A percentile compares a stretch with the other conserved stretches of the same genome.
Conservation (phyloP, 768 basidiomycete genomes). For the Naganishia randhawae region DNA sequence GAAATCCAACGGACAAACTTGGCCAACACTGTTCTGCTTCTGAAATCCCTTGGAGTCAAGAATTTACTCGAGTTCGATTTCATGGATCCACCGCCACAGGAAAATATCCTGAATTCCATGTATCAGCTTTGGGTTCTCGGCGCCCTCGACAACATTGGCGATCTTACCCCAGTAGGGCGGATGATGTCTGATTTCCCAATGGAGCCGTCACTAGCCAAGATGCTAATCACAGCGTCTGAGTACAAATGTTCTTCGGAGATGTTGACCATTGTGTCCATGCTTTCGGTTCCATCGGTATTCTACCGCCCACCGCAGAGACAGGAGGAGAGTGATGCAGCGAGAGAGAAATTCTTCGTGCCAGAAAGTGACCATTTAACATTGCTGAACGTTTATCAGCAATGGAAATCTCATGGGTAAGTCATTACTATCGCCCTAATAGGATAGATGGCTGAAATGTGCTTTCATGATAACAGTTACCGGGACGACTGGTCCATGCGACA, state of each 20-base stretch:
- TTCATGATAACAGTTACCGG: slow-evolving; percentile 60
- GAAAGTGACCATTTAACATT: slow-evolving; percentile 96
- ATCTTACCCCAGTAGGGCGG: slow-evolving; percentile 81
- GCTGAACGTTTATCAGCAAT: slow-evolving; percentile 94
- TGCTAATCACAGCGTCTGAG: slow-evolving; percentile 92
- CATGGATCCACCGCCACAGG: slow-evolving; percentile 99
- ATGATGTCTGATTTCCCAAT: slow-evolving; percentile 99
- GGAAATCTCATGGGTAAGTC: slow-evolving; percentile 88
- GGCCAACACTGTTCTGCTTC: slow-evolving; percentile 88
- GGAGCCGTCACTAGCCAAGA: slow-evolving; percentile 98
- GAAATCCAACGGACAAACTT: slow-evolving; percentile 98
- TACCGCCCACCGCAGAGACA: slow-evolving; percentile 94
- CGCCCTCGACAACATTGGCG: slow-evolving; percentile 94
- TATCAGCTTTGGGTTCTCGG: slow-evolving; percentile 99
- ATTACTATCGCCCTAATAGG: neutral
- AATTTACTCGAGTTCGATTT: slow-evolving; percentile 97
- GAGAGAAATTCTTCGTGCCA: slow-evolving; percentile 97
- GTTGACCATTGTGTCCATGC: slow-evolving; percentile 98
- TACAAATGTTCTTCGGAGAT: slow-evolving; percentile 91
- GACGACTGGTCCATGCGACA: slow-evolving; percentile 94
- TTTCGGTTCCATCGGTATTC: slow-evolving; percentile 95
- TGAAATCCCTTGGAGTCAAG: slow-evolving; percentile 96
- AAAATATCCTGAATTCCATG: slow-evolving; percentile 98
- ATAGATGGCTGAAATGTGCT: slow-evolving; percentile 28
- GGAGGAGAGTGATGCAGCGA: slow-evolving; percentile 94